These are phyloP conservation scores for Luffa aegyptiaca DNA, from an alignment of 306 rosid species.

Conservation along the genomic window DNA sequence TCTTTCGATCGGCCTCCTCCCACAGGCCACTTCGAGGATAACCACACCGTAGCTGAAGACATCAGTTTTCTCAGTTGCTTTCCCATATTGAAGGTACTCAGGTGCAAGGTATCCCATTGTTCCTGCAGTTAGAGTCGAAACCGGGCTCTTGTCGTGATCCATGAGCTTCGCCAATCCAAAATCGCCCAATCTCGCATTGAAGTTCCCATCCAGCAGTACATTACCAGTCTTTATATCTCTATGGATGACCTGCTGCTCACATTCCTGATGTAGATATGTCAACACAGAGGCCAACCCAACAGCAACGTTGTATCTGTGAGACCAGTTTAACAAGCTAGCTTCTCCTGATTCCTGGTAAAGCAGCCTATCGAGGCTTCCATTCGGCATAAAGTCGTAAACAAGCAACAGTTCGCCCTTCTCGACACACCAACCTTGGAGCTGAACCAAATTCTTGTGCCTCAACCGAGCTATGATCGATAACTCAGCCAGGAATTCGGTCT, in stretches of 20 bases:
- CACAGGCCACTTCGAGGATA: slow-evolving; percentile 46
- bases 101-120: slow-evolving; percentile 85
- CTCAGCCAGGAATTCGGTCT: slow-evolving; percentile 41
- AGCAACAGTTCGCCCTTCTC: slow-evolving; percentile 65
- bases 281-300: slow-evolving; percentile 66
- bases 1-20: slow-evolving; percentile 48
- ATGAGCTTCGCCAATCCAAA: slow-evolving; percentile 79
- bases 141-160: slow-evolving; percentile 89
- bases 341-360: slow-evolving; percentile 37
- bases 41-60: slow-evolving; percentile 74
- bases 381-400: slow-evolving; percentile 70
- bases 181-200: slow-evolving; percentile 54
- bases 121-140: slow-evolving; percentile 63
- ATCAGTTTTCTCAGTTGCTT: slow-evolving; percentile 72
- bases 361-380: slow-evolving; percentile 40
- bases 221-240: slow-evolving; percentile 70
- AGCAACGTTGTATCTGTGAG: slow-evolving; percentile 45
- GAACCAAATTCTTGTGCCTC: slow-evolving; percentile 74
- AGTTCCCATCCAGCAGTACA: slow-evolving; percentile 46
- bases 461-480: slow-evolving; percentile 59
- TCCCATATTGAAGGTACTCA: slow-evolving; percentile 75
- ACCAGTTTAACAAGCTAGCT: slow-evolving; percentile 34
- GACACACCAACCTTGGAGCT: slow-evolving; percentile 83
- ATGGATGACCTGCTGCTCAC: slow-evolving; percentile 71
- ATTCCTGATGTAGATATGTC: slow-evolving; percentile 64